Evolutionary conservation across 2,329 filamentous ascomycete species (phyloP), one percentile per base, ranked within the genome.

Genomic region (Fusarium multiceps): DNA sequence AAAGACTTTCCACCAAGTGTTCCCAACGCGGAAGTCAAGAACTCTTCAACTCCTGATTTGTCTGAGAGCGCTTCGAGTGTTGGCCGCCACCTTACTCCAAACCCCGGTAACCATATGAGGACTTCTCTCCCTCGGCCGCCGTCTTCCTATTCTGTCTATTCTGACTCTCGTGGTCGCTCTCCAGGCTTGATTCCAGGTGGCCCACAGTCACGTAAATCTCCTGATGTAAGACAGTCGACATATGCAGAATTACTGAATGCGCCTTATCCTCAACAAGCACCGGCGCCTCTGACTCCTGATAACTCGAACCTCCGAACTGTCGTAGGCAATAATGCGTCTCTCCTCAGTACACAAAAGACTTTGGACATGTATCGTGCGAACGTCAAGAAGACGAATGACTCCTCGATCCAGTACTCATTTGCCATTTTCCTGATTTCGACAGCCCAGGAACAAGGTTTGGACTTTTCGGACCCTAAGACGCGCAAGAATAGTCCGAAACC

Each of bases 321-420:
- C 18, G 90, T 99, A 25, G 96, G 96, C 46, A 92, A 89, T 77
- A 97, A 97, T 82, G 95, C 95, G 6, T 97, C 94, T 21, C 86
- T 99, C 14, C 87, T 99, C 30, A 94, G 93, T 76, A 91, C 93
- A 34, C 93, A 95, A 77, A 94, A 98, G 82, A 99, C 96, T 3
- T 87, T 99, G 50, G 94, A 98, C 58, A 98, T 98, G 95, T 99
- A 99, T 80, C 89, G 95, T 46, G 91, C 92, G 58, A 99, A 98
- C 76, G 93, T 98, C 62, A 98, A 98, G 83, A 99, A 99, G 84
- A 97, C 96, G 4, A 96, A 92, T 68, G 94, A 98, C 79, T 86
- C 91, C 18, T 90, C 92, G 6, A 92, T 97, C 34, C 94, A 98
- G 80, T 98, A 98, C 80, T 96, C 97, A 30, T 98, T 99, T 81